Percentiles rank a stretch among this genome's conserved stretches.
phyloP scores from a whole-genome alignment of 2,329 filamentous ascomycete genomes.

The Ceratocystis smalleyi region DNA sequence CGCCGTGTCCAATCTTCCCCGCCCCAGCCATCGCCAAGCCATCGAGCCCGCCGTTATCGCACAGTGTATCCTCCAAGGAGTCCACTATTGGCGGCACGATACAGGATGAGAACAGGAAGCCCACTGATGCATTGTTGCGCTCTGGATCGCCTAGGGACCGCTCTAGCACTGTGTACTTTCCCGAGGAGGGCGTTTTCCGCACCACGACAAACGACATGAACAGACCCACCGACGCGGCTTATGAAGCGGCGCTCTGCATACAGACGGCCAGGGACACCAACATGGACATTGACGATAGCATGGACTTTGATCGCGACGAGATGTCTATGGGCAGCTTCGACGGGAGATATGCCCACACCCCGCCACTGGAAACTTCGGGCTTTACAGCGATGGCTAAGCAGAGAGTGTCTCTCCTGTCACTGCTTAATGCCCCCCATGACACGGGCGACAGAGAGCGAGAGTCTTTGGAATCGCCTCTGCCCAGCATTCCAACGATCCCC shows the following conservation, averaged over 20 bases:
- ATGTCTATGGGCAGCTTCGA: conserved; percentile 6
- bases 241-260: background rate
- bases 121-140: background rate
- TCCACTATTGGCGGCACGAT: background rate
- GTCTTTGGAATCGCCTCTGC: background rate
- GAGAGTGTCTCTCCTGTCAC: conserved; percentile 44
- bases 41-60: background rate
- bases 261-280: background rate
- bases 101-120: background rate
- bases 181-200: conserved; percentile 47
- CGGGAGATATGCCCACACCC: conserved; percentile 37
- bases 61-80: conserved; percentile 17
- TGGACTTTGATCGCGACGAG: conserved; percentile 21
- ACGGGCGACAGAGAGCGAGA: background rate
- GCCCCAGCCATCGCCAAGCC: conserved; percentile 2
- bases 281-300: conserved; percentile 20
- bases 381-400: conserved; percentile 38
- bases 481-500: conserved; percentile 12
- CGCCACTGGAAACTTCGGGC: conserved; percentile 45
- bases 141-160: conserved; percentile 18
- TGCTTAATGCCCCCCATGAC: conserved; percentile 39
- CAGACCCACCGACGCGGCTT: background rate
- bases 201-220: conserved; percentile 41
- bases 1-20: conserved; percentile 4
- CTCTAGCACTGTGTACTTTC: conserved; percentile 40